A percentile compares a stretch with the other conserved stretches of the same genome.
phyloP scores from a whole-genome alignment of 768 basidiomycete species.

The Calvatia gigantea region DNA sequence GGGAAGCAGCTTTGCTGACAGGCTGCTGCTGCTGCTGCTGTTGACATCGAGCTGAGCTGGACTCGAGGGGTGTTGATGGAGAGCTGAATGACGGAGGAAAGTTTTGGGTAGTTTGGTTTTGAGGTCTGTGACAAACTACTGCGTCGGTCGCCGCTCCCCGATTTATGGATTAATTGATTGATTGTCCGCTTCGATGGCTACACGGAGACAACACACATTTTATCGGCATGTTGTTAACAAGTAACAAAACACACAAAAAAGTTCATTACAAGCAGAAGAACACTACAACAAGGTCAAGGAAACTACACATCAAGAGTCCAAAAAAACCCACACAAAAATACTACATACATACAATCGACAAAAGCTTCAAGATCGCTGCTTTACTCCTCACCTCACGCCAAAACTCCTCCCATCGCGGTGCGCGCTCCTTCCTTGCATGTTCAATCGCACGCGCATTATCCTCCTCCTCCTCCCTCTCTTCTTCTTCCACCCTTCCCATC shows the following conservation, averaged over 20 bases:
- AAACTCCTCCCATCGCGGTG: conserved; percentile 32
- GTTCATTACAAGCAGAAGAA: no score
- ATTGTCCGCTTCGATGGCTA: no score
- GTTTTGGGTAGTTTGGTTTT: conserved; percentile 3
- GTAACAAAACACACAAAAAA: no score
- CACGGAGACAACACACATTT: no score
- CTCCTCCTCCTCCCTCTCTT: not conserved
- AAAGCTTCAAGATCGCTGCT: no score
- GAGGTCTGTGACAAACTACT: conserved; percentile 1
- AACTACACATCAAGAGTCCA: no score
- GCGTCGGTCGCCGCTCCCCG: no score
- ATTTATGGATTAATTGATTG: no score
- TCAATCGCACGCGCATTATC: not conserved
- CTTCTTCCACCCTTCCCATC: conserved; percentile 10
- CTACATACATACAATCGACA: not conserved
- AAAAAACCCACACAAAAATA: not conserved
- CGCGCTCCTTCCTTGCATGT: conserved; percentile 13
- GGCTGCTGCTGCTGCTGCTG: no score
- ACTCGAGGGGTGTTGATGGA: not conserved
- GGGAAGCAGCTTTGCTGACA: conserved; percentile 2
- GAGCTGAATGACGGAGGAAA: not conserved
- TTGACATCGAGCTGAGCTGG: not conserved
- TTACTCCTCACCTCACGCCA: conserved; percentile 31
- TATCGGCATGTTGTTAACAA: no score
- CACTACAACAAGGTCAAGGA: no score